Base-by-base conservation (phyloP, 208 protist species). In the Leishmania gerbilli region DNA sequence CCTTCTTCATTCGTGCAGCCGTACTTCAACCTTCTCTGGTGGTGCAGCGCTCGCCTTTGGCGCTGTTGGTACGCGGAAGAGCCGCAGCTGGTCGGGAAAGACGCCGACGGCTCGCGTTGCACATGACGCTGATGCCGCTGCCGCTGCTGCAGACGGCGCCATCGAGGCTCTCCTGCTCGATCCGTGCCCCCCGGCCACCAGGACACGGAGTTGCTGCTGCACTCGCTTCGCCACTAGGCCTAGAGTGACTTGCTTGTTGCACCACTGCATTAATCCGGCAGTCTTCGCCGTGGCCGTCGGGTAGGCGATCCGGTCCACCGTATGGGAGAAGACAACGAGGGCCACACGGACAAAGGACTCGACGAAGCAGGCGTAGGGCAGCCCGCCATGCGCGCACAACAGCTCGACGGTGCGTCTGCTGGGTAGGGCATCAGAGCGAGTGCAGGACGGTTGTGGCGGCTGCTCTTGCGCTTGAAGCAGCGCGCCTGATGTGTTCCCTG, bases 341-440 rank as follows among this genome's bases (percentile, higher is more conserved):
- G 89, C 92, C 2, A 97, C 88, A 21, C 93, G 91, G n/a, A 91
- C 84, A 84, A 95, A 92, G 3, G 88, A 84, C 71, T 97, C 91
- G 21, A 92, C 84, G 82, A 97, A 97, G 67, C 82, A 74, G 47
- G 89, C 31, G 77, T 90, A 97, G 1, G 88, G 78, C 5, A 97
- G 77, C 27, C 76, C 89, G 45, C 79, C 82, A 74, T 85, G 84
- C 15, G 77, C 78, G 45, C 53, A 76, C 42, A 84, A 80, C 49
- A 71, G 58, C 34, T 76, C 76, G 34, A 55, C 45, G 8, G 72
- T 80, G 72, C 31, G 55, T 68, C 56, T 56, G 51, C 47, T 24
- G 13, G 31, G 17, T 45, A 45, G 51, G 51, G 2, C 51, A 45
- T 27, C 51, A n/a, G 49, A 21, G 45, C 13, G 79, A n/a, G 40